Base-by-base conservation (phyloP, 2,329 filamentous ascomycete genomes). In the Pseudogymnoascus sp. region DNA sequence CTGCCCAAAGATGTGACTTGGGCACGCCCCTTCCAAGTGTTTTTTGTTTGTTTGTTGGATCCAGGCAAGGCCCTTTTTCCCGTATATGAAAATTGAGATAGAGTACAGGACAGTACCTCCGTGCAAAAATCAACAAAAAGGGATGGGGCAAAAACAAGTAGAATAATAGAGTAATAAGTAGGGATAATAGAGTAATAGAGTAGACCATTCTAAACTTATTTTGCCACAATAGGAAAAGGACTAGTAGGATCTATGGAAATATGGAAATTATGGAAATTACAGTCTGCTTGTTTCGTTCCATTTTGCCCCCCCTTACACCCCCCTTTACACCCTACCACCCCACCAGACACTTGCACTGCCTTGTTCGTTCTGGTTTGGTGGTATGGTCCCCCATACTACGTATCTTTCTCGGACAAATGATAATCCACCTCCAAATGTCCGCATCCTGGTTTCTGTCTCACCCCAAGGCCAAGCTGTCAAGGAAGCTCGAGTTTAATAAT, bases 401-500 rank as follows among this genome's bases (percentile, higher is more conserved):
- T 56, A 56, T 31, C 47, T 56, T 31, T 10, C 5, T 56, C 50
- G 50, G 50, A 56, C 33, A 33, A 56, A 56, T 56, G 28, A 33
- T 56, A 56, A 56, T 56, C 50, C 50, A 56, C 50, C 28, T 33
- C 44, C 44, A 50, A 56, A 56, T 56, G 50, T 56, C 28, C 50
- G 28, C 50, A 56, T 56, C 50, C 50, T 56, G 50, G 50, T 56
- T 56, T 56, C 50, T 56, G 28, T 56, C 47, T 56, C 47, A 56
- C 47, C 47, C 40, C 50, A 56, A 56, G 50, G 28, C 50, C 50
- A 56, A 56, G 50, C 50, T 56, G 50, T 56, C 50, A 56, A 56
- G 50, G 50, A 56, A 56, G 50, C 50, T 56, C 50, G 50, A 56
- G 50, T 56, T 56, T 56, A 56, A 56, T 56, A 56, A 56, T 56